Evolutionary conservation across 2,329 filamentous ascomycete species (phyloP).

Genomic region (Hymenoscyphus fructigenus): DNA sequence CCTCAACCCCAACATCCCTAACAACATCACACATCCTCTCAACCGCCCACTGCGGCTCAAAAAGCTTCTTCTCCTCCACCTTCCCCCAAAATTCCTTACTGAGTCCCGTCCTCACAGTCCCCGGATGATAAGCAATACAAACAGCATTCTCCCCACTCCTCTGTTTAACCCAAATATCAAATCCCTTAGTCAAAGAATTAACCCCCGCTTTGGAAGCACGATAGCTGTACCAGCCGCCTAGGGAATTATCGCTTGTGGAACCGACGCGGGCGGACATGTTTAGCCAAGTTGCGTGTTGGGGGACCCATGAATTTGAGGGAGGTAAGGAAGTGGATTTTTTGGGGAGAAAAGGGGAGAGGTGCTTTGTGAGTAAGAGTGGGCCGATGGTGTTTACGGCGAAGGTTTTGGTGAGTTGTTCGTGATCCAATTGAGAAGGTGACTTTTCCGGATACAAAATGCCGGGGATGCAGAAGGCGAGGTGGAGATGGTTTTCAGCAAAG

Average conservation of each 20-base stretch:
- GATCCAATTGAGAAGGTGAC: conserved; percentile 63
- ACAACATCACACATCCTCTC: conserved; percentile 63
- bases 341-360: conserved; percentile 70
- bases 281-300: conserved; percentile 61
- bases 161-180: conserved; percentile 64
- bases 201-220: conserved; percentile 74
- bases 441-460: conserved; percentile 75
- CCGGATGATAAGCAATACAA: conserved; percentile 72
- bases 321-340: conserved; percentile 42
- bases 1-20: conserved; percentile 44
- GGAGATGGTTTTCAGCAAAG: conserved; percentile 54
- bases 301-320: conserved; percentile 4
- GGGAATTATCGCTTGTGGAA: conserved; percentile 66
- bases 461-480: conserved; percentile 67
- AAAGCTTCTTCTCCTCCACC: conserved; percentile 60
- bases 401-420: conserved; percentile 61
- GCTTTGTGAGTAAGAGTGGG: conserved; percentile 73
- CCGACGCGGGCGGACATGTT: conserved; percentile 78
- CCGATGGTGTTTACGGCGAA: conserved; percentile 73
- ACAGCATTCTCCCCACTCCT: conserved; percentile 62
- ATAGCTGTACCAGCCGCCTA: conserved; percentile 82
- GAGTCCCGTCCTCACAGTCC: conserved; percentile 75
- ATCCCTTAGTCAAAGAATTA: conserved; percentile 67
- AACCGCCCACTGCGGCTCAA: conserved; percentile 65
- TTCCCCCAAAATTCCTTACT: conserved; percentile 70